Percentiles rank a stretch among this genome's conserved stretches.
Conservation (phyloP, 305 asterid species). For the Fraxinus paxiana region DNA sequence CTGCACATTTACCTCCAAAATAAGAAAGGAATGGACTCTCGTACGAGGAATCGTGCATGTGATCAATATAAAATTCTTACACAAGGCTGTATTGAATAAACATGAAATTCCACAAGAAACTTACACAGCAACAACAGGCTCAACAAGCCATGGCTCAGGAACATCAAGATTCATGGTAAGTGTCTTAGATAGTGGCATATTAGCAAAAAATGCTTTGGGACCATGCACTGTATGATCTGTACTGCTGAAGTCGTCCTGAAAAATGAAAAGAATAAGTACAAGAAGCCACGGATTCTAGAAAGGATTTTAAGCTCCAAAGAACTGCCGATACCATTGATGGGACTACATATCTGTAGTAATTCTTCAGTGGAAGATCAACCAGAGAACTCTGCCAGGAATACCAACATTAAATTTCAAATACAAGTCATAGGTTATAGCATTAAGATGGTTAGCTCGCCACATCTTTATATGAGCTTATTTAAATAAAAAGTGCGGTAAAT, state of each 20-base stretch:
- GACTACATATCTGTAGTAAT: constrained; percentile 89
- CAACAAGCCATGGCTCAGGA: constrained; percentile 98
- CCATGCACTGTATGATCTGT: constrained; percentile 70
- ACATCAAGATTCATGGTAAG: constrained; percentile 99
- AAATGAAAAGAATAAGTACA: constrained; percentile 28
- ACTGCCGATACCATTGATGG: constrained; percentile 71
- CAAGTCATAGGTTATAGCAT: constrained; percentile 6
- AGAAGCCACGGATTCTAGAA: constrained; percentile 16
- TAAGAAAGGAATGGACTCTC: constrained; percentile 12
- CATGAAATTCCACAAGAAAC: constrained; percentile 23
- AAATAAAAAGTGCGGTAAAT: background rate
- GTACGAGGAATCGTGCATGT: background rate
- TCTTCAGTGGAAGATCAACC: constrained; percentile 97
- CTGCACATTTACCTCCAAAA: constrained; percentile 38
- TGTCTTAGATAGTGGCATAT: constrained; percentile 96
- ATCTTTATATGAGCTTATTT: constrained; percentile 3
- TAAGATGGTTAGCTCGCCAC: background rate
- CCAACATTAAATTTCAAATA: constrained; percentile 20
- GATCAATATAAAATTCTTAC: background rate
- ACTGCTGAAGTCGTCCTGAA: constrained; percentile 91
- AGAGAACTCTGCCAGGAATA: constrained; percentile 76
- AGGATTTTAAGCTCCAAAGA: constrained; percentile 24
- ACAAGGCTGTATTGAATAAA: background rate
- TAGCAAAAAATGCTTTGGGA: constrained; percentile 92
- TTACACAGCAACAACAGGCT: constrained; percentile 90